These are phyloP conservation scores for Fusarium compactum DNA, from an alignment of 2,329 filamentous ascomycete species.

Conservation along the genomic window DNA sequence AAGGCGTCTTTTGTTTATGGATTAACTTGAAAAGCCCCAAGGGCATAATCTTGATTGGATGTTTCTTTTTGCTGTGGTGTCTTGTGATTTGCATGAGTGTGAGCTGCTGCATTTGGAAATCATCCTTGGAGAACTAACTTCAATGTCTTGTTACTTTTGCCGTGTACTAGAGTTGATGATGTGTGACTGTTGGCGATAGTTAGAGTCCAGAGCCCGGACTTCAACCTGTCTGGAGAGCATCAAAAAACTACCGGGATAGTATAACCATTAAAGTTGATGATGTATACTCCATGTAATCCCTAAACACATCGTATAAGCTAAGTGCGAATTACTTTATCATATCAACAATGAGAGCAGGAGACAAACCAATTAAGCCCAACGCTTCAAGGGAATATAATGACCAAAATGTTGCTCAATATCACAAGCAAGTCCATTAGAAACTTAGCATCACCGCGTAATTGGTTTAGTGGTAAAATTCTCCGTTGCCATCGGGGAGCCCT, in stretches of 20 bases:
- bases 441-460: conserved; percentile 23
- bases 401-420: accelerated
- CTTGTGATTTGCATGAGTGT: not conserved
- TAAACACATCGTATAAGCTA: not conserved
- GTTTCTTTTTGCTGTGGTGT: not conserved
- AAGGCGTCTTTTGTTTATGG: conserved; percentile 46
- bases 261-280: not conserved
- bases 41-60: not conserved
- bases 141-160: not conserved
- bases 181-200: not conserved
- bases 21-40: conserved; percentile 20
- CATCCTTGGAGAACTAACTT: not conserved
- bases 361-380: accelerated
- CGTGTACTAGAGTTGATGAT: not conserved
- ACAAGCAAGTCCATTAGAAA: not conserved
- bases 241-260: not conserved
- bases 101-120: not conserved
- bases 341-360: too few relatives aligned
- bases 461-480: conserved; percentile 45
- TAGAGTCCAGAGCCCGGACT: not conserved
- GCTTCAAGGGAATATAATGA: accelerated
- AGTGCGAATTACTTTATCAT: not conserved
- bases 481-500: conserved; percentile 44
- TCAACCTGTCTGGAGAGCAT: not conserved
- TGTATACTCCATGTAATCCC: not conserved